Evolutionary conservation across 192 early-diverging fungal genomes (phyloP).

Genomic region (Umbelopsis ramanniana): DNA sequence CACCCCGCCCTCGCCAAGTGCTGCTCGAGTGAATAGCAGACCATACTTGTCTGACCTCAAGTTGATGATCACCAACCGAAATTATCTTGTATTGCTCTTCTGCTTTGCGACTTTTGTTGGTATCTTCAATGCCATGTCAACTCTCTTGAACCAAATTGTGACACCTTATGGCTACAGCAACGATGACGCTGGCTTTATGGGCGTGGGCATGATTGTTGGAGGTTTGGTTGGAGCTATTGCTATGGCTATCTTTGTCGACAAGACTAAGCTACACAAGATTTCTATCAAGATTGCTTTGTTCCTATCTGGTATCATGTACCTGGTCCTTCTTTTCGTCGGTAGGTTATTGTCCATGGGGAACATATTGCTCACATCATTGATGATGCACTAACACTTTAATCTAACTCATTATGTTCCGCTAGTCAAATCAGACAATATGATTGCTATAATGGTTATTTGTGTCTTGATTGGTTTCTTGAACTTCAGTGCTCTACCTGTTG

Average conservation of each 20-base stretch:
- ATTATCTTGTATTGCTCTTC: constrained; percentile 52
- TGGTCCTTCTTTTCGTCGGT: constrained; percentile 52
- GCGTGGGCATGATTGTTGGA: constrained; percentile 57
- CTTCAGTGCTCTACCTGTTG: constrained; percentile 38
- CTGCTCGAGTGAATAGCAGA: constrained; percentile 35
- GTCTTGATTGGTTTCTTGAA: constrained; percentile 39
- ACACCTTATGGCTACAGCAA: constrained; percentile 47
- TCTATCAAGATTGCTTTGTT: constrained; percentile 51
- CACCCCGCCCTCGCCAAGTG: constrained; percentile 54
- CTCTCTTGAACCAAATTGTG: constrained; percentile 51
- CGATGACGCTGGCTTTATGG: constrained; percentile 58
- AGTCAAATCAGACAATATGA: constrained; percentile 43
- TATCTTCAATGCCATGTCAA: constrained; percentile 52
- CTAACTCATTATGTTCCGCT: not conserved
- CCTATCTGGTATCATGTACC: constrained; percentile 46
- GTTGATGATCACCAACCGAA: constrained; percentile 43
- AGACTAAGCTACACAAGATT: constrained; percentile 55
- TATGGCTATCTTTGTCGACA: constrained; percentile 56
- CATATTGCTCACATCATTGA: too few species aligned
- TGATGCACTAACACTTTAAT: not conserved
- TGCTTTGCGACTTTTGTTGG: constrained; percentile 56
- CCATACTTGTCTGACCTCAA: constrained; percentile 44
- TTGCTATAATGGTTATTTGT: constrained; percentile 27
- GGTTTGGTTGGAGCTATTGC: constrained; percentile 62
- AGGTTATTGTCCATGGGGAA: not conserved